phyloP scores from a whole-genome alignment of 176 grass and related monocot species.

The Phragmites australis region DNA sequence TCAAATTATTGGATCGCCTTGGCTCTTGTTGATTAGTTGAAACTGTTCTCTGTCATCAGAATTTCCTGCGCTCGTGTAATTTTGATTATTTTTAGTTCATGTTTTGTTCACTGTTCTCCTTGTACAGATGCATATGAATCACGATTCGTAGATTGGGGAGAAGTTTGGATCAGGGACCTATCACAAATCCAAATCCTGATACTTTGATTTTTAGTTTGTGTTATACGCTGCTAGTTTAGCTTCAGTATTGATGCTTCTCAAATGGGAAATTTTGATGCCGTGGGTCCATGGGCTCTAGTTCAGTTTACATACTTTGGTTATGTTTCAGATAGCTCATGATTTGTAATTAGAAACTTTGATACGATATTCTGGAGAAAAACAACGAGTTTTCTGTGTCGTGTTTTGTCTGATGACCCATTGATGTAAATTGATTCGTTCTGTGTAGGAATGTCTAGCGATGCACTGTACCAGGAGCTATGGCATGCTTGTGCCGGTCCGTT shows the following conservation, averaged over 20 bases:
- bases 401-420: not conserved
- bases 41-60: not conserved
- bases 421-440: slow-evolving; percentile 4
- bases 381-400: not conserved
- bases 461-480: slow-evolving; percentile 76
- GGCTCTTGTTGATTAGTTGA: not conserved
- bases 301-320: not conserved
- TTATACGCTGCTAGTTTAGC: not conserved
- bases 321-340: not conserved
- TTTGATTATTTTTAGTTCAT: not conserved
- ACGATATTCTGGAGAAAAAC: not conserved
- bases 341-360: not conserved
- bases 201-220: not conserved
- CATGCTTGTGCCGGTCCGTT: slow-evolving; percentile 87
- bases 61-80: not conserved
- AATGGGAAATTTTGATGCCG: not conserved
- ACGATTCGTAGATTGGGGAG: not conserved
- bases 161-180: not conserved
- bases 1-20: not conserved
- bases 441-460: slow-evolving; percentile 48
- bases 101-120: not conserved
- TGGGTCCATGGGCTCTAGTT: slow-evolving; percentile 1
- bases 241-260: not conserved
- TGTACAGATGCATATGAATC: not conserved
- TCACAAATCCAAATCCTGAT: not conserved